phyloP scores from a whole-genome alignment of 2,329 filamentous ascomycete genomes.

The Colletotrichum graminicola region DNA sequence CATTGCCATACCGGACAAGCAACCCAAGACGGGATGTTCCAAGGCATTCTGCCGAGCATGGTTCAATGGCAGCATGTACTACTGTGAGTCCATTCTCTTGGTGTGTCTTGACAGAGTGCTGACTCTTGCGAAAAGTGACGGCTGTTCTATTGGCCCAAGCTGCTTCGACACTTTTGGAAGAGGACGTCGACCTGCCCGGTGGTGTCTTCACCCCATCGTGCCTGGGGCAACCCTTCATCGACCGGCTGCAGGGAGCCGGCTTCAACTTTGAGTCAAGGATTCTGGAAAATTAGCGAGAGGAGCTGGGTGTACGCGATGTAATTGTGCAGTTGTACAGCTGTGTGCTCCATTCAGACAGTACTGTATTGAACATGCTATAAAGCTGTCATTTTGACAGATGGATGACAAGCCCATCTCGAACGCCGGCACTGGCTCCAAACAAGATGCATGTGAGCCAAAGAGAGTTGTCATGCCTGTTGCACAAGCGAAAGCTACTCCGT shows the following conservation, averaged over 20 bases:
- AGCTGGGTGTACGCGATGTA: neutral
- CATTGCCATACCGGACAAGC: conserved; percentile 71
- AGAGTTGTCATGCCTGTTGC: neutral
- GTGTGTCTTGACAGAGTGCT: neutral
- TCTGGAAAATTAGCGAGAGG: conserved; percentile 46
- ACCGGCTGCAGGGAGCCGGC: conserved; percentile 71
- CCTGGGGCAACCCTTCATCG: conserved; percentile 75
- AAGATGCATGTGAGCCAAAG: neutral
- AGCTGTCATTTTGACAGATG: neutral
- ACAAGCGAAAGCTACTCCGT: conserved; percentile 12
- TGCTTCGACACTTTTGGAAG: conserved; percentile 74
- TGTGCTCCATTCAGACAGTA: neutral
- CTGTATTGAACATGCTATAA: neutral
- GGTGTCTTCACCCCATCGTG: conserved; percentile 80
- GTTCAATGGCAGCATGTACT: conserved; percentile 73
- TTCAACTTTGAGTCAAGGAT: conserved; percentile 72
- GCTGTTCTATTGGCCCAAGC: conserved; percentile 73
- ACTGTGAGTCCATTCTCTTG: conserved; percentile 60
- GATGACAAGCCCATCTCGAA: neutral
- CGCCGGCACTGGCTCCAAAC: neutral
- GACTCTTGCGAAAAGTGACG: conserved; percentile 64
- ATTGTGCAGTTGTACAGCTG: conserved; percentile 29
- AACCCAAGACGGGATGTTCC: conserved; percentile 54
- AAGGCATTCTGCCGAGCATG: conserved; percentile 68
- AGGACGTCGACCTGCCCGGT: conserved; percentile 70